Evolutionary conservation across 129 eudicot species (phyloP), one percentile per base, ranked within the genome.

Genomic region (Calendula officinalis): DNA sequence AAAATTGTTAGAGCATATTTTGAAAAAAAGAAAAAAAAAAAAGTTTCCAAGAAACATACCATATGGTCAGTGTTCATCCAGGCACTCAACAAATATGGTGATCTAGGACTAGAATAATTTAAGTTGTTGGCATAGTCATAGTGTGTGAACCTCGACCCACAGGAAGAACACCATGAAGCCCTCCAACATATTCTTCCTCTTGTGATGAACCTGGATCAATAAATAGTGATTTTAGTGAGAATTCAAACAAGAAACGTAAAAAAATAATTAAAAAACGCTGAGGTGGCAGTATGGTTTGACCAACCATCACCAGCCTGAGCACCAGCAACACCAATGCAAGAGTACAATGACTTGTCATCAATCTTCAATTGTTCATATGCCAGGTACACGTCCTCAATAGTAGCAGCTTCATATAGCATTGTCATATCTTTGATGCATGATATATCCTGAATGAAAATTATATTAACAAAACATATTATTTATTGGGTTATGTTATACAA

Each of bases 251-350:
- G 33, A 39, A 43, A 6, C 7, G 2, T 0, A 39, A 8, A 49
- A 22, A 11, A 36, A 8, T 3, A 52, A 8, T 17, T 3, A 39
- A 10, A 2, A 66, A 13, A 41, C n/a, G 17, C 16, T 52, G n/a
- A 52, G 32, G 34, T 5, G 9, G 34, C 56, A 11, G 34, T 48
- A 15, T 37, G 52, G 11, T 41, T 48, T 41, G 9, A 91, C 98
- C 98, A 50, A 9, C 67, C 94, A 37, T 85, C 88, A 56, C 91
- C 95, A 60, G 89, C 83, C 75, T 88, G 85, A 40, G 87, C 79
- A 56, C 98, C 98, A 55, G 98, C 98, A 77, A 92, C 35, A 15
- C 98, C 98, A 48, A 92, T 83, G 81, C 98, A 92, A 40, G 91
- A 88, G 79, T 73, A 92, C 85, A 92, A 73, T 60, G 84, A 83